Evolutionary conservation across 495 filamentous ascomycete genomes (phyloP), one percentile per base, ranked within the genome.

Genomic region (Tuber melanosporum): DNA sequence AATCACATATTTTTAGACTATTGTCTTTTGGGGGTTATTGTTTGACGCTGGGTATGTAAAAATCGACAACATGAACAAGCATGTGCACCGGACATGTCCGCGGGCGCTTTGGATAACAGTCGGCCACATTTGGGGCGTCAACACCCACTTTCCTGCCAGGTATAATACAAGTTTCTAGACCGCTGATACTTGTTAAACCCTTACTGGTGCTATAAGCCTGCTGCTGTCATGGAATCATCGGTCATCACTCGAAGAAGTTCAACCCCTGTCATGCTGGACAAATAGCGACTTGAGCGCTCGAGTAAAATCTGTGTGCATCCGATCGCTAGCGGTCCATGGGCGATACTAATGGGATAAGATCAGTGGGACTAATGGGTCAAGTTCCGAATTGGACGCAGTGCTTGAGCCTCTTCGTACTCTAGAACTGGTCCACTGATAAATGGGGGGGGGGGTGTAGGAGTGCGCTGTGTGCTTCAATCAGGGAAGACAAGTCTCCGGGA

Each of bases 161-260:
- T 8, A 66, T 66, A 3, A 36, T 66, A 66, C 57, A 3, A 66
- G 26, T 19, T 66, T 66, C 57, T 19, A 7, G 12, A 36, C 57
- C 26, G 15, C 57, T 66, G 57, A 66, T 66, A 66, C 57, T 66
- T 66, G 57, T 66, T 66, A 66, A 66, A 8, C 57, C 57, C 57
- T 66, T 32, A 66, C 57, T 66, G 57, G 57, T 66, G 57, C 57
- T 66, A 66, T 66, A 66, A 7, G 57, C 26, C 32, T 62, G 57
- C 26, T 66, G 57, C 57, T 3, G 42, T 7, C 17, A 26, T 1
- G 4, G 57, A 66, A 26, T 66, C 57, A 66, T 19, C 57, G 14
- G n/a, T 36, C 0, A 66, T 66, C 57, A 66, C 57, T 66, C 57
- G 57, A 66, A 36, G 57, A 14, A 36, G 1, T 6, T 36, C 57